Base-by-base conservation (phyloP, 2,329 filamentous ascomycete genomes). In the Ophiostoma angusticollis region DNA sequence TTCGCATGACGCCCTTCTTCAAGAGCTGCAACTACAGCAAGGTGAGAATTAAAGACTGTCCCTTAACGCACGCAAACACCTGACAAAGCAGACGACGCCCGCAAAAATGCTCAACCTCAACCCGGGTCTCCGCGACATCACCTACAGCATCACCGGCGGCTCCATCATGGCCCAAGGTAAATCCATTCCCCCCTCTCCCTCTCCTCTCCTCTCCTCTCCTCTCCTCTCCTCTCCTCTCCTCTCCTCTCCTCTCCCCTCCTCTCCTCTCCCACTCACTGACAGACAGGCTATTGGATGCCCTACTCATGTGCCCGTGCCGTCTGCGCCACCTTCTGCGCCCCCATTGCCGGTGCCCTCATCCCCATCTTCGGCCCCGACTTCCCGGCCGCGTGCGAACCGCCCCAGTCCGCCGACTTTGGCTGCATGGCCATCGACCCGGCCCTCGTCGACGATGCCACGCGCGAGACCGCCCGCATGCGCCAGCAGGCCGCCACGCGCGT, bases 1-100 rank as follows among this genome's bases (percentile, higher is more conserved):
- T 96, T 45, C 79, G 89, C 45, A 93, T 93, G 59, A 95, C 87
- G 2, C 82, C 86, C 21, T 84, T 96, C 55, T 96, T 96, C 70
- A 94, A 94, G 58, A 86, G 83, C 48, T 80, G 79, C 55, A 78
- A 80, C 47, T 89, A 89, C 54, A 72, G 80, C 47, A 98, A 98
- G 76, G 89, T 86, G 56, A 54, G 65, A n/a, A 13, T 9, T 4
- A 3, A 12, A 21, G n/a, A 32, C n/a, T 6, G 6, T 16, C 14
- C 16, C 29, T 18, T 5, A 8, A 8, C 29, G 13, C n/a, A n/a
- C n/a, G n/a, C n/a, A 3, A 21, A 3, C 9, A 5, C 23, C 38
- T 40, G 16, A 41, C 35, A 30, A 17, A 32, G 11, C 51, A 95
- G 89, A 95, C 89, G 1, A 81, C 80, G 16, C 87, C 89, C 2